Evolutionary conservation across 352 stramenopile genomes (phyloP), one percentile per base, ranked within the genome.

Genomic region (Globisporangium barbulae): DNA sequence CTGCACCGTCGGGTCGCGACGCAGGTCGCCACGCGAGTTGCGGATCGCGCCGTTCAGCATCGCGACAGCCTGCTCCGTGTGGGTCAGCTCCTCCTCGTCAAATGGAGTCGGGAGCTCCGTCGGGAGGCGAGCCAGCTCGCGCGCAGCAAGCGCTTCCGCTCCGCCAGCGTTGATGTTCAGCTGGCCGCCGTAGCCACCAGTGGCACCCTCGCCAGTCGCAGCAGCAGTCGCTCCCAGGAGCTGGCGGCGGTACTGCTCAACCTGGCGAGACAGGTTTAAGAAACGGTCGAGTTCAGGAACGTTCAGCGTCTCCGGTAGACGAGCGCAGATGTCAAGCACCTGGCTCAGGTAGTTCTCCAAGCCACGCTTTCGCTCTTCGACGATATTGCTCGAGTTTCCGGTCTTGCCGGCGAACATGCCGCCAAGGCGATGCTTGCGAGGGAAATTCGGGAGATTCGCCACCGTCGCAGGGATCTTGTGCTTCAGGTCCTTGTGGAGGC

Each of bases 271-370:
- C 48, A 96, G 62, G 65, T 93, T 94, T 44, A 96, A 65, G 68
- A 96, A 96, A 37, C 87, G 85, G 52, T 96, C 87, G 30, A 96
- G 73, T 68, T 96, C 87, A 1, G 85, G 87, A 44, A 96, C 87
- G 22, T 87, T 91, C 21, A 96, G 69, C 33, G 81, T 93, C 50
- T 88, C 79, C 0, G 87, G 85, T 47, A 96, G 74, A 59, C 81
- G 87, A 37, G 87, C 85, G 31, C 87, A 96, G 47, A 94, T 76
- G 41, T 94, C 83, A 41, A 96, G 65, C 48, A 96, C 85, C 61
- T 96, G 82, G 53, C 80, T 83, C 42, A 94, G 70, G 71, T 96
- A 96, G 59, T 72, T 85, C 72, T 94, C 87, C 30, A 96, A 71
- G 15, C 82, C 82, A 39, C 74, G 74, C 72, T 94, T 96, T 61